phyloP scores from a whole-genome alignment of 192 early-diverging fungal genomes.

The Phycomyces nitens region DNA sequence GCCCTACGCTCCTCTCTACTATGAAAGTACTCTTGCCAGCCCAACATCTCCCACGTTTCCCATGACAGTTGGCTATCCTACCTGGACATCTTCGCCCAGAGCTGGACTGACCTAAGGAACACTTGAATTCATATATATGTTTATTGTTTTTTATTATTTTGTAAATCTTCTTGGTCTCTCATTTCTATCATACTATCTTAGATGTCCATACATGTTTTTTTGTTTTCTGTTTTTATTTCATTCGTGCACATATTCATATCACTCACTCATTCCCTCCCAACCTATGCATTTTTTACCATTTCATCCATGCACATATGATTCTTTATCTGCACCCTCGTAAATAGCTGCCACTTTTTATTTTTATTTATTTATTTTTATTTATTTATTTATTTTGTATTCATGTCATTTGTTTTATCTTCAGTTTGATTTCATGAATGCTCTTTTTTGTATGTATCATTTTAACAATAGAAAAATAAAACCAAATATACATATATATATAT shows the following conservation, averaged over 20 bases:
- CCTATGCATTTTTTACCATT: not conserved
- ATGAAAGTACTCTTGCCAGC: not conserved
- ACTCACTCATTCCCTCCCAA: not conserved
- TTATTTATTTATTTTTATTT: too few relatives aligned
- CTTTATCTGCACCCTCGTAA: too few relatives aligned
- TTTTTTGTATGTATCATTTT: too few relatives aligned
- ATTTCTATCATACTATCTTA: not conserved
- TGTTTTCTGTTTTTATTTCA: not conserved
- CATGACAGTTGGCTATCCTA: not conserved
- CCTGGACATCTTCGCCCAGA: not conserved
- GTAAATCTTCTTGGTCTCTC: not conserved
- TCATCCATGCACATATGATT: not conserved
- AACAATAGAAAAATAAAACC: too few relatives aligned
- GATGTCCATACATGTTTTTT: not conserved
- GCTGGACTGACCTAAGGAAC: not conserved
- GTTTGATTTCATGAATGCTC: too few relatives aligned
- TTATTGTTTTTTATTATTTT: not conserved
- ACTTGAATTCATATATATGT: not conserved
- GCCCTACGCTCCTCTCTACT: not conserved
- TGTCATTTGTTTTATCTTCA: too few relatives aligned
- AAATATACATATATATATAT: too few relatives aligned
- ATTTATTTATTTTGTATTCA: too few relatives aligned
- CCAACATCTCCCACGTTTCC: not conserved
- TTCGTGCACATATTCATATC: slow-evolving; percentile 1
- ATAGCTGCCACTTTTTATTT: too few relatives aligned